Percentiles rank a stretch among this genome's conserved stretches.
Evolutionary conservation across 495 filamentous ascomycete species (phyloP).

Genomic region (Hypoxylon trugodes): DNA sequence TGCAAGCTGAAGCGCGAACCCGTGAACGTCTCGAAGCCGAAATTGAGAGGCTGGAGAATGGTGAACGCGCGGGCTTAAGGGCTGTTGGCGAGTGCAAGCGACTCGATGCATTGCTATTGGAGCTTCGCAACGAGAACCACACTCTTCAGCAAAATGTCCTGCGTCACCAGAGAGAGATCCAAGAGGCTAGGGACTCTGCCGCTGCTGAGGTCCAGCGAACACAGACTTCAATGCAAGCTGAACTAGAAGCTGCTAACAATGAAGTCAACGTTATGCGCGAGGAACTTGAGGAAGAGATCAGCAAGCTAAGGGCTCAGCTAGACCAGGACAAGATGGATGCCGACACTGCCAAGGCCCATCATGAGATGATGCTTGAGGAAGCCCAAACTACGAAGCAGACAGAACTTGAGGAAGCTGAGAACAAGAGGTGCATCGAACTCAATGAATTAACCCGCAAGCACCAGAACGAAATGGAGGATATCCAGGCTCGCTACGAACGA

Average conservation of each 20-base stretch:
- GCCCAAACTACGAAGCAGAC: slow-evolving; percentile 68
- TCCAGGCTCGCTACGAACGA: slow-evolving; percentile 74
- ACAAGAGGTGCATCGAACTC: slow-evolving; percentile 63
- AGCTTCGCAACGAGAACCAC: slow-evolving; percentile 73
- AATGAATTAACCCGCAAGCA: slow-evolving; percentile 73
- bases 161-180: slow-evolving; percentile 81
- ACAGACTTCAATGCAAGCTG: slow-evolving; percentile 77
- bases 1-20: slow-evolving; percentile 78
- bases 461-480: slow-evolving; percentile 73
- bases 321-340: slow-evolving; percentile 76
- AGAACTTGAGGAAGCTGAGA: slow-evolving; percentile 69
- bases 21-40: slow-evolving; percentile 83
- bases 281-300: slow-evolving; percentile 77
- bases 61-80: slow-evolving; percentile 73
- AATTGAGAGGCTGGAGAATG: slow-evolving; percentile 75
- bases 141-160: slow-evolving; percentile 70
- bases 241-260: slow-evolving; percentile 81
- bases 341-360: slow-evolving; percentile 74
- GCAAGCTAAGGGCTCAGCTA: slow-evolving; percentile 71
- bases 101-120: slow-evolving; percentile 70
- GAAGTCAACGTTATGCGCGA: slow-evolving; percentile 82
- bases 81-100: slow-evolving; percentile 65
- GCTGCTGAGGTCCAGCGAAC: slow-evolving; percentile 80
- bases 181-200: slow-evolving; percentile 79
- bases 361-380: slow-evolving; percentile 82